These are phyloP conservation scores for Neobulgaria alba DNA, from an alignment of 2,329 filamentous ascomycete species.

Conservation along the genomic window DNA sequence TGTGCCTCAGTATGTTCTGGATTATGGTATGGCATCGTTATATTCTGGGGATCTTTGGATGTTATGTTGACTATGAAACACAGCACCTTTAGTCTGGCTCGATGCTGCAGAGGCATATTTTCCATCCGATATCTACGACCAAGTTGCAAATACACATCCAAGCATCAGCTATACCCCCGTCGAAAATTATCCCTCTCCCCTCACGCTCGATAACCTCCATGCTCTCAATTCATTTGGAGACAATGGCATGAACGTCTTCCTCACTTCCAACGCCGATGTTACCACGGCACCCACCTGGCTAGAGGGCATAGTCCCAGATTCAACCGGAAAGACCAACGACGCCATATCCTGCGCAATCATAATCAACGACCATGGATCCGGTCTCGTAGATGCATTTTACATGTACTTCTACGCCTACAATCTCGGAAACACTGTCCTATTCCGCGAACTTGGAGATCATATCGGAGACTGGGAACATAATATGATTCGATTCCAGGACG, in stretches of 20 bases:
- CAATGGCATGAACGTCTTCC: conserved; percentile 35
- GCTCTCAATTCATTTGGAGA: conserved; percentile 35
- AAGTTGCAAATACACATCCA: conserved; percentile 38
- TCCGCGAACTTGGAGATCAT: conserved; percentile 35
- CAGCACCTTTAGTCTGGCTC: conserved; percentile 43
- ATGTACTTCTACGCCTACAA: conserved; percentile 31
- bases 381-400: conserved; percentile 31
- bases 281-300: conserved; percentile 38
- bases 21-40: conserved; percentile 33
- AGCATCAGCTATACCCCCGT: conserved; percentile 35
- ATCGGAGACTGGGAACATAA: conserved; percentile 62
- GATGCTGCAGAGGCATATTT: conserved; percentile 39
- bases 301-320: conserved; percentile 44
- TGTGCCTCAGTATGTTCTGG: conserved; percentile 36
- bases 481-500: conserved; percentile 55
- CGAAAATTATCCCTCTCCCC: conserved; percentile 29
- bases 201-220: conserved; percentile 41
- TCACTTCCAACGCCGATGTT: conserved; percentile 41
- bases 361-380: conserved; percentile 47
- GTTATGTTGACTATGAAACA: conserved; percentile 2
- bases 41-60: background rate
- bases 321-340: conserved; percentile 39
- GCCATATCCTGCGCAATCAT: conserved; percentile 46
- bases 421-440: conserved; percentile 26
- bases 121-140: conserved; percentile 39